Evolutionary conservation across 306 rosid genomes (phyloP).

Genomic region (Pterocarpus macrocarpus): DNA sequence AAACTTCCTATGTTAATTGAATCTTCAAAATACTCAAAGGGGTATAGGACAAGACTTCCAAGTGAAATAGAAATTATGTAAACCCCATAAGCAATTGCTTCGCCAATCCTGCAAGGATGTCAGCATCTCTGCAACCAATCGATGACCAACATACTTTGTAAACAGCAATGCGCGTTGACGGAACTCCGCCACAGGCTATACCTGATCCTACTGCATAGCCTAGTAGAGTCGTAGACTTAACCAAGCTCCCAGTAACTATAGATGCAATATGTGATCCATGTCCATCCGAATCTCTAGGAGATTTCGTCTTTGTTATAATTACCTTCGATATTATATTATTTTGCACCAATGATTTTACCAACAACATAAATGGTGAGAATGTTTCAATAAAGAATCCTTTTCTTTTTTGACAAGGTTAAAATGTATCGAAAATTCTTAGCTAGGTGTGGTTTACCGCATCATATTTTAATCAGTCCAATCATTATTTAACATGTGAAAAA

Average conservation of each 20-base stretch:
- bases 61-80: slow-evolving; percentile 56
- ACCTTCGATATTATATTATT: slow-evolving; percentile 30
- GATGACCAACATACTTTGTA: not conserved
- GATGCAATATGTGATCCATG: slow-evolving; percentile 61
- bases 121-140: not conserved
- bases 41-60: not conserved
- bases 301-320: not conserved
- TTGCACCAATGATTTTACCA: slow-evolving; percentile 67
- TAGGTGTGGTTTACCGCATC: no score
- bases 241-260: slow-evolving; percentile 50
- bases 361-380: no score
- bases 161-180: slow-evolving; percentile 48
- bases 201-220: slow-evolving; percentile 38
- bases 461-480: no score
- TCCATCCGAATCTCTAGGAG: slow-evolving; percentile 55
- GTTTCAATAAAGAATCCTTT: no score
- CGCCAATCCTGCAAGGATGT: slow-evolving; percentile 55
- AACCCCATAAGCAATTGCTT: slow-evolving; percentile 65
- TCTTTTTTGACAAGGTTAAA: no score
- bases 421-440: no score
- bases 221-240: no score
- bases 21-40: slow-evolving; percentile 38
- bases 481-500: no score
- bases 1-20: slow-evolving; percentile 61
- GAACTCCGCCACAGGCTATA: slow-evolving; percentile 51